Evolutionary conservation across 352 stramenopile species (phyloP).

Genomic region (Pythium monospermum): DNA sequence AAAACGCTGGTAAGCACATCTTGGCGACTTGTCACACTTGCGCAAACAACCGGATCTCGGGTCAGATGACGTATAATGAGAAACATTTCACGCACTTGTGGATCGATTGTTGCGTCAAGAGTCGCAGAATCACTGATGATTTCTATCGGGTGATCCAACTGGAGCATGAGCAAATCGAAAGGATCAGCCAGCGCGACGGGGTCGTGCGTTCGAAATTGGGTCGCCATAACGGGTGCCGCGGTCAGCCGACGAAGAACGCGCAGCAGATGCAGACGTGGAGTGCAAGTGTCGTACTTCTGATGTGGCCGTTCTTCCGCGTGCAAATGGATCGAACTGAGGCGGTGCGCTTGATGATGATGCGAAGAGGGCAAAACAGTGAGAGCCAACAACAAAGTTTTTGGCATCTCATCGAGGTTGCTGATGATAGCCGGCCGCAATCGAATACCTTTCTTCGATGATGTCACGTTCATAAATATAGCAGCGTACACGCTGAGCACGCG

Average conservation of each 20-base stretch:
- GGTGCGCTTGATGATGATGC: too few species aligned
- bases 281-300: neutral
- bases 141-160: neutral
- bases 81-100: neutral
- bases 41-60: neutral
- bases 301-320: neutral
- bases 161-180: constrained; percentile 7
- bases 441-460: constrained; percentile 2
- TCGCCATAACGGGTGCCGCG: neutral
- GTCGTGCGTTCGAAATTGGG: constrained; percentile 2
- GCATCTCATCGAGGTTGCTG: neutral
- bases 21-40: neutral
- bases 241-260: constrained; percentile 10
- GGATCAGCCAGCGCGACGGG: neutral
- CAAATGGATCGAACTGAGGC: too few species aligned
- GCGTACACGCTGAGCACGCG: neutral
- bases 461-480: constrained; percentile 5
- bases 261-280: neutral
- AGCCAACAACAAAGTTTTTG: neutral
- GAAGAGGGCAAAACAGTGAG: neutral
- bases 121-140: neutral
- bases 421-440: neutral
- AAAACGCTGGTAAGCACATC: constrained; percentile 8
- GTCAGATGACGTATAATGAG: constrained; percentile 7
- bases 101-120: neutral